A percentile compares a stretch with the other conserved stretches of the same genome.
Evolutionary conservation across 2,329 filamentous ascomycete genomes (phyloP).

Genomic region (Fusarium floridanum): DNA sequence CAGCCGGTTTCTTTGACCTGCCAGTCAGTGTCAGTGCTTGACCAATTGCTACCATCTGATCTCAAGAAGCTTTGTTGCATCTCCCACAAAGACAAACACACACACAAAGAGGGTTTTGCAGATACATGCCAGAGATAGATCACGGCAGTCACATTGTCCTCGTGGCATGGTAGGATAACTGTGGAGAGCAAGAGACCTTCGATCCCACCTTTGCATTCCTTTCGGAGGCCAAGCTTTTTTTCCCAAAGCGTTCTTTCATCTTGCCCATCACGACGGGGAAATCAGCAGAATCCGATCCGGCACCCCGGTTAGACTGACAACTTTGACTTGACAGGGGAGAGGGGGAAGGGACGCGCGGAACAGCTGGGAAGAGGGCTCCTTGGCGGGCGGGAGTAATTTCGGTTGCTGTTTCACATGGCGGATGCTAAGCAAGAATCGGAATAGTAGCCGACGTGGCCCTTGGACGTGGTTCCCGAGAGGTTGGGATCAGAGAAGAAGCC

Average conservation of each 20-base stretch:
- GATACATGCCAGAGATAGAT: slow-evolving; percentile 15
- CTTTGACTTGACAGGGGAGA: slow-evolving; percentile 6
- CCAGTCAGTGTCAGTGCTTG: neutral
- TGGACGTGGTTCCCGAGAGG: slow-evolving; percentile 30
- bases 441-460: slow-evolving; percentile 46
- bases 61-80: slow-evolving; percentile 12
- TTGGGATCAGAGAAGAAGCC: slow-evolving; percentile 32
- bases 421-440: slow-evolving; percentile 38
- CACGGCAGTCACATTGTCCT: slow-evolving; percentile 12
- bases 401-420: slow-evolving; percentile 48
- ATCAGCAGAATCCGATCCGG: slow-evolving; percentile 27
- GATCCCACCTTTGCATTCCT: slow-evolving; percentile 16
- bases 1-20: neutral
- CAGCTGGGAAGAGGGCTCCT: slow-evolving; percentile 12
- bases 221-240: slow-evolving; percentile 31
- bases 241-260: slow-evolving; percentile 30
- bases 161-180: neutral
- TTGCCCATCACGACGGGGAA: slow-evolving; percentile 24
- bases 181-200: slow-evolving; percentile 25
- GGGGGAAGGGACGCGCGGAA: slow-evolving; percentile 37
- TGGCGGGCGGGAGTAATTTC: slow-evolving; percentile 54
- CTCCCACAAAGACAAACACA: slow-evolving; percentile 7
- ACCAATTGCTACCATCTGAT: slow-evolving; percentile 18
- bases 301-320: slow-evolving; percentile 19
- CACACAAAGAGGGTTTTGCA: slow-evolving; percentile 3